Conservation (phyloP, 2,329 filamentous ascomycete species). For the Aspergillus uvarum region DNA sequence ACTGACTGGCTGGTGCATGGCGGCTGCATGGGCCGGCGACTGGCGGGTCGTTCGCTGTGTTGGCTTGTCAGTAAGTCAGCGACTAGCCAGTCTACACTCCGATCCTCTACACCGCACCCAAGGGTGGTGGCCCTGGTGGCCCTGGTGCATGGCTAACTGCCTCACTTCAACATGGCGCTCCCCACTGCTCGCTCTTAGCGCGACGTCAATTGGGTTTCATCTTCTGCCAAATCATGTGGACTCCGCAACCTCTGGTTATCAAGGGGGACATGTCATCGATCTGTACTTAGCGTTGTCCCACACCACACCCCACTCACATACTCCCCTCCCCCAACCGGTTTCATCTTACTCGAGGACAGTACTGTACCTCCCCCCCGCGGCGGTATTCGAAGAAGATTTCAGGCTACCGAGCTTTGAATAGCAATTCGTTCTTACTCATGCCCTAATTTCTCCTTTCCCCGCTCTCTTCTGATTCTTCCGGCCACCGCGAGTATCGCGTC, state of each 20-base stretch:
- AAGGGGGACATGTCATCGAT: constrained; percentile 27
- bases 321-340: neutral
- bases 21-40: neutral
- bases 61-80: constrained; percentile 15
- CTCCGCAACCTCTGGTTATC: constrained; percentile 22
- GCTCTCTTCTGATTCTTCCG: constrained; percentile 16
- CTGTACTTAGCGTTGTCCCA: constrained; percentile 17
- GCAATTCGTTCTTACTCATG: constrained; percentile 4
- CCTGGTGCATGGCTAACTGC: constrained; percentile 24
- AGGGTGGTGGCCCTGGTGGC: constrained; percentile 19
- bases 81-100: constrained; percentile 9
- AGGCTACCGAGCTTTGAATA: constrained; percentile 9
- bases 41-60: constrained; percentile 22
- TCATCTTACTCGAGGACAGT: no score
- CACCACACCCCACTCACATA: constrained; percentile 19
- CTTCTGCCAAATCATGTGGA: constrained; percentile 21
- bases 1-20: neutral
- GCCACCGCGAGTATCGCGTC: constrained; percentile 18
- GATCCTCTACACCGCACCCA: constrained; percentile 16
- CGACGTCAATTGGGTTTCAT: constrained; percentile 20
- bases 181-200: constrained; percentile 19
- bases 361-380: constrained; percentile 8
- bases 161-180: constrained; percentile 23
- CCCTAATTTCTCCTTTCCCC: neutral
- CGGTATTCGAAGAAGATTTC: constrained; percentile 11